phyloP scores from a whole-genome alignment of 257 asterid species.

The Scutellaria galericulata region DNA sequence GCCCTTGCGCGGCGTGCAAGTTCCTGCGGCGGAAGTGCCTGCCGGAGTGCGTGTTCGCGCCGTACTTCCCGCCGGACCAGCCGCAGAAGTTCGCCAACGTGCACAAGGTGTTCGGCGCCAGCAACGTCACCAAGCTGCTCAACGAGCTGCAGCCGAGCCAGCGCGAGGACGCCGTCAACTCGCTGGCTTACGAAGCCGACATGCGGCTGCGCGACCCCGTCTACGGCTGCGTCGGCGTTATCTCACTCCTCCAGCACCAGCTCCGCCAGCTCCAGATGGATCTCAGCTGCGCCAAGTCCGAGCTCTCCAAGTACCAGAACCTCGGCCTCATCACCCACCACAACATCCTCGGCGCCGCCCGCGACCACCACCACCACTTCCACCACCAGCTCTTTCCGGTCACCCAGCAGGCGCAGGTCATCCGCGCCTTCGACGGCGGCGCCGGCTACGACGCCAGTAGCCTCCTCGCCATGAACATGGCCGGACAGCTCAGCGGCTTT shows the following conservation, averaged over 20 bases:
- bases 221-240: constrained; percentile 84
- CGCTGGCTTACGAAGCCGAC: constrained; percentile 74
- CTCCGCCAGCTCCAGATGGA: constrained; percentile 80
- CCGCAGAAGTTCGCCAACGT: constrained; percentile 76
- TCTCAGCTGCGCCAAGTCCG: constrained; percentile 75
- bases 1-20: constrained; percentile 81
- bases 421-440: constrained; percentile 48
- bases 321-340: constrained; percentile 47
- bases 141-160: constrained; percentile 77
- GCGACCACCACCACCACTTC: constrained; percentile 48
- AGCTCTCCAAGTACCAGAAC: constrained; percentile 71
- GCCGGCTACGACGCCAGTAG: constrained; percentile 69
- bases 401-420: constrained; percentile 54
- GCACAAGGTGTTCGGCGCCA: constrained; percentile 76
- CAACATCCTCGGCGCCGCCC: constrained; percentile 41
- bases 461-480: constrained; percentile 73
- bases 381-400: constrained; percentile 67
- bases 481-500: constrained; percentile 67
- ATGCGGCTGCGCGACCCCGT: constrained; percentile 86
- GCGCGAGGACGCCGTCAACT: constrained; percentile 75
- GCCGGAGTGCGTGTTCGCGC: constrained; percentile 77
- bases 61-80: constrained; percentile 80
- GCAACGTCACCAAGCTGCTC: constrained; percentile 75
- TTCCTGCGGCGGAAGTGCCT: constrained; percentile 77
- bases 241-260: constrained; percentile 80